Percentiles rank a stretch among this genome's conserved stretches.
These are phyloP conservation scores for Ophiostoma montium DNA, from an alignment of 2,329 filamentous ascomycete genomes.

Conservation along the genomic window DNA sequence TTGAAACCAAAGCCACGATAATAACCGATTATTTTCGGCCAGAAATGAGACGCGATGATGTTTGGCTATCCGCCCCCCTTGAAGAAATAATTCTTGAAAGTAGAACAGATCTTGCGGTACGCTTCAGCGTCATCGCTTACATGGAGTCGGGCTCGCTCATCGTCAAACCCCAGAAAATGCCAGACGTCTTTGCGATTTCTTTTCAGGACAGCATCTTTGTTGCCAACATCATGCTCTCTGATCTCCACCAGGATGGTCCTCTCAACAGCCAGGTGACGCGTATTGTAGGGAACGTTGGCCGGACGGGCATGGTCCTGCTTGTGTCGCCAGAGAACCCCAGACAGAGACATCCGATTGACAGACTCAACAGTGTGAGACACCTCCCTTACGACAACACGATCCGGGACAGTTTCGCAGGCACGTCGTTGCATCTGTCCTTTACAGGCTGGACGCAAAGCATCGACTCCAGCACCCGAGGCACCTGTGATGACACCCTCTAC, in stretches of 20 bases:
- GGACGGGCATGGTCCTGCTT: background rate
- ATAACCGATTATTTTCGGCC: no score
- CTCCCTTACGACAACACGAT: background rate
- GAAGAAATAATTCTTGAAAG: no score
- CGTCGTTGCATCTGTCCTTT: background rate
- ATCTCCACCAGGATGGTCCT: background rate
- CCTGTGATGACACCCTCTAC: background rate
- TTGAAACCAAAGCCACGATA: no score
- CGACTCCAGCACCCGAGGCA: background rate
- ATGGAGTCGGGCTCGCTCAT: background rate
- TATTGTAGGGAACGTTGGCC: background rate
- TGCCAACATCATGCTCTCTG: background rate
- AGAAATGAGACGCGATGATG: no score
- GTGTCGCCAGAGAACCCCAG: background rate
- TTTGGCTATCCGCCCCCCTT: no score
- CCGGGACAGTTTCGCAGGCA: background rate
- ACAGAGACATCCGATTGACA: background rate
- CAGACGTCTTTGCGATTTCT: background rate
- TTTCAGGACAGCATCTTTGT: background rate
- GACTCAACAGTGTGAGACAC: background rate
- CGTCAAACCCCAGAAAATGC: background rate
- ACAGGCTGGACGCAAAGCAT: background rate
- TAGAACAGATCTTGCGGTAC: no score
- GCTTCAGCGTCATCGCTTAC: background rate
- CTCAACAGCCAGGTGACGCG: background rate